Evolutionary conservation across 179 eudicot genomes (phyloP), one percentile per base, ranked within the genome.

Genomic region (Silene noctiflora): DNA sequence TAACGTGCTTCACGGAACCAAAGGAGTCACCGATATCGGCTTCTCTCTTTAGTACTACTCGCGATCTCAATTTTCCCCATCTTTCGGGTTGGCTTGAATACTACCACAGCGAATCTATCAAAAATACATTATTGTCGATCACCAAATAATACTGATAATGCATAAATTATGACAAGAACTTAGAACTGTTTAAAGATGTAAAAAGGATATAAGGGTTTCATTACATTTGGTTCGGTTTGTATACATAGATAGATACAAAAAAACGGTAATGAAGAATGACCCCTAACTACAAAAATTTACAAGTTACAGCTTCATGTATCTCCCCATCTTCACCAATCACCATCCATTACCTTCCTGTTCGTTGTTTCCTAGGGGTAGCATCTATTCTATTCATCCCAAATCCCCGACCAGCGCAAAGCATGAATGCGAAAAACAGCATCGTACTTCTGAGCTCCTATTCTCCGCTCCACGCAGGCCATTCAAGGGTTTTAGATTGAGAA

Each of bases 211-310:
- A 20, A 31, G 46, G 55, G 56, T 56, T 58, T 71, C 77, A 68
- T 79, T 67, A 62, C 64, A 59, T 56, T 48, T 24, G 42, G 69
- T 42, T 16, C 67, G 59, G n/a, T 24, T 48, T 44, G 46, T 25
- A 39, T 51, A 1, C 29, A 3, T 48, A 33, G 12, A 4, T 46
- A 58, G 7, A 62, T 51, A 79, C 75, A 61, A 27, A 67, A 51
- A 73, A 42, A 20, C 13, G 44, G 24, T 68, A 9, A 11, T 39
- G 11, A 58, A 14, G 11, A 53, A 4, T 67, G 53, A 68, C 44
- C 70, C 71, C 39, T 75, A 69, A 21, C 75, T 69, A 79, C 82
- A 44, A 79, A 75, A 72, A 64, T 56, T 35, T 76, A 80, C 79
- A 63, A 19, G 25, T 29, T 42, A 21, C 71, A 73, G 13, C 56